These are phyloP conservation scores for Biancaea sappan DNA, from an alignment of 306 rosid genomes.

Conservation along the genomic window DNA sequence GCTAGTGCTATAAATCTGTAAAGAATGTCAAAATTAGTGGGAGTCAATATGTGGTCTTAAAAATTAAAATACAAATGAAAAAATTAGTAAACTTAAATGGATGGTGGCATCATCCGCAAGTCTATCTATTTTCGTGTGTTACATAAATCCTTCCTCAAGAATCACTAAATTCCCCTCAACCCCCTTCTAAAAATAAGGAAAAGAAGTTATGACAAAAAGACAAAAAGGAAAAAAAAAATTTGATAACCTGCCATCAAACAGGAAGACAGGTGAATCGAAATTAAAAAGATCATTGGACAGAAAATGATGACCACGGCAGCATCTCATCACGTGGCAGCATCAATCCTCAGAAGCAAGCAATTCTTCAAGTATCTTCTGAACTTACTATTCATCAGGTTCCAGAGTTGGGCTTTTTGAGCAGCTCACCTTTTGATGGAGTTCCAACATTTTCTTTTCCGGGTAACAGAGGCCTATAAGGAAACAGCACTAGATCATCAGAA, in stretches of 20 bases:
- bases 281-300: constrained; percentile 20
- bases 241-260: constrained; percentile 8
- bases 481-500: constrained; percentile 19
- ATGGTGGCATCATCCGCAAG: constrained; percentile 30
- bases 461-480: constrained; percentile 78
- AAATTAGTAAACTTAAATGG: constrained; percentile 23
- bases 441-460: constrained; percentile 80
- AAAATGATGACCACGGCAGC: constrained; percentile 18
- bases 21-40: constrained; percentile 15
- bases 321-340: constrained; percentile 4
- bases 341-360: constrained; percentile 21
- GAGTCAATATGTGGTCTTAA: constrained; percentile 5
- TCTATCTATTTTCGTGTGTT: constrained; percentile 33
- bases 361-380: constrained; percentile 34
- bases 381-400: constrained; percentile 62
- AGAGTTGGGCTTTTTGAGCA: constrained; percentile 74
- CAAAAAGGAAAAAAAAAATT: constrained; percentile 3
- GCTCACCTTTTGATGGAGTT: constrained; percentile 79
- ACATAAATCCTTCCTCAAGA: constrained; percentile 19
- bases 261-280: constrained; percentile 30
- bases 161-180: neutral
- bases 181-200: neutral
- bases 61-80: constrained; percentile 8
- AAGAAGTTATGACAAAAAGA: neutral
- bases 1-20: constrained; percentile 5